Base-by-base conservation (phyloP, 805 yeast species). In the Ogataea angusta region DNA sequence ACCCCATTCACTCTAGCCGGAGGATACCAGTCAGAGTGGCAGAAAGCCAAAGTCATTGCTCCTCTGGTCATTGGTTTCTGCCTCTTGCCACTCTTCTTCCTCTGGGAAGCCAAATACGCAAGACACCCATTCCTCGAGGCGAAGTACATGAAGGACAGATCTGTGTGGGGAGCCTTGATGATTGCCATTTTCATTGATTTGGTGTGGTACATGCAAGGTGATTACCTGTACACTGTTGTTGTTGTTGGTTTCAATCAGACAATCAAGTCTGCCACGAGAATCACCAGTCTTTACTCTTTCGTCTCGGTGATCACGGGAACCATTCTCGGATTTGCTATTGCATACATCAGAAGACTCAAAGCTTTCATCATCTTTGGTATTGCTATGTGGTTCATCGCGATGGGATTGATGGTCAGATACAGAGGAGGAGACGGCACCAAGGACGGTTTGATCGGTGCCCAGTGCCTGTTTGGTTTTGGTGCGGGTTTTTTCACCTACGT, bases 1-100 rank as follows among this genome's bases (percentile, higher is more conserved):
- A 80, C 78, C 16, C 93, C 95, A 16, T 69, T 85, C 49, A 84
- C 93, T 10, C 61, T 85, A 22, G 90, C 90, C 10, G 90, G 87
- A 48, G 89, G 89, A 46, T 56, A 63, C 25, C 33, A 54, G 1
- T 48, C 64, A 2, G 67, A 69, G 37, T 85, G 95, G 95, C 54
- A 64, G 38, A 65, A 68, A 43, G 86, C 78, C 13, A 67, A 75
- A 32, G 70, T 81, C 49, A 78, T 85, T 50, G 91, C 72, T 6
- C 88, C 90, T 2, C 62, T 84, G 36, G 85, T 81, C 15, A 56
- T 85, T 41, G 93, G 95, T 2, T 69, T 77, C 48, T 73, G 69
- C 15, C 59, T 80, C 22, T 56, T 83, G 38, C 86, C 88, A 6
- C 57, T 72, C n/a, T 76, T 81, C 42, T 53, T 72, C 12, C n/a